Percentiles rank a stretch among this genome's conserved stretches.
These are phyloP conservation scores for Russula lepida DNA, from an alignment of 768 basidiomycete species.

Conservation along the genomic window DNA sequence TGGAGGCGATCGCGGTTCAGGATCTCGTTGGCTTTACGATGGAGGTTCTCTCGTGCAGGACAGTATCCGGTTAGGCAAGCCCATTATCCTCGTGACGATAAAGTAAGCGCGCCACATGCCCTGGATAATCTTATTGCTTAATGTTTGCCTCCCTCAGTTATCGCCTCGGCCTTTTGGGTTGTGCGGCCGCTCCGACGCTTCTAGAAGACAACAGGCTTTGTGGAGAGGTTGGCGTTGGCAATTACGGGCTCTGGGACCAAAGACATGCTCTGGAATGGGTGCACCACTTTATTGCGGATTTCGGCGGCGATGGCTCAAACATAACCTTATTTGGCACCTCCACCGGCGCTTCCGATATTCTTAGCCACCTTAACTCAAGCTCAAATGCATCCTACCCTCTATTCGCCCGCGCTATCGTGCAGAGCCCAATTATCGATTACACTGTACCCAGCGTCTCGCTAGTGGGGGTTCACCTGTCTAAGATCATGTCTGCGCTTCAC, in stretches of 20 bases:
- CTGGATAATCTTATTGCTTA: constrained; percentile 16
- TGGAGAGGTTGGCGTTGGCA: constrained; percentile 66
- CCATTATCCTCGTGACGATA: constrained; percentile 62
- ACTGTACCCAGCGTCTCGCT: constrained; percentile 49
- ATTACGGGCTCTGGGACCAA: constrained; percentile 48
- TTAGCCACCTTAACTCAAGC: constrained; percentile 45
- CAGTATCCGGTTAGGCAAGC: constrained; percentile 53
- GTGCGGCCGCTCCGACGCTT: constrained; percentile 57
- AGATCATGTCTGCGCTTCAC: constrained; percentile 49
- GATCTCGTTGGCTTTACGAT: constrained; percentile 72
- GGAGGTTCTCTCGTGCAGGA: constrained; percentile 63
- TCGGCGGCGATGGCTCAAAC: constrained; percentile 41
- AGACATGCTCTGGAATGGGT: constrained; percentile 44
- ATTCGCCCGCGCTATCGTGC: constrained; percentile 69
- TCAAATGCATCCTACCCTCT: constrained; percentile 51
- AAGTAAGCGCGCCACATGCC: constrained; percentile 44
- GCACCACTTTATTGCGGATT: constrained; percentile 40
- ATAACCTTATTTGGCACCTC: constrained; percentile 30
- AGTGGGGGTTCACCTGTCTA: constrained; percentile 61
- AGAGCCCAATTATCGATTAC: constrained; percentile 58
- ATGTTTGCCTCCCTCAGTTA: constrained; percentile 38
- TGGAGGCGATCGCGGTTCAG: constrained; percentile 63
- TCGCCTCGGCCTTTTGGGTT: constrained; percentile 70
- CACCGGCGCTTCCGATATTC: constrained; percentile 30
- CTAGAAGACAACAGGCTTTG: constrained; percentile 56